Evolutionary conservation across 2,329 filamentous ascomycete genomes (phyloP).

Genomic region (Bimuria novae-zelandiae): DNA sequence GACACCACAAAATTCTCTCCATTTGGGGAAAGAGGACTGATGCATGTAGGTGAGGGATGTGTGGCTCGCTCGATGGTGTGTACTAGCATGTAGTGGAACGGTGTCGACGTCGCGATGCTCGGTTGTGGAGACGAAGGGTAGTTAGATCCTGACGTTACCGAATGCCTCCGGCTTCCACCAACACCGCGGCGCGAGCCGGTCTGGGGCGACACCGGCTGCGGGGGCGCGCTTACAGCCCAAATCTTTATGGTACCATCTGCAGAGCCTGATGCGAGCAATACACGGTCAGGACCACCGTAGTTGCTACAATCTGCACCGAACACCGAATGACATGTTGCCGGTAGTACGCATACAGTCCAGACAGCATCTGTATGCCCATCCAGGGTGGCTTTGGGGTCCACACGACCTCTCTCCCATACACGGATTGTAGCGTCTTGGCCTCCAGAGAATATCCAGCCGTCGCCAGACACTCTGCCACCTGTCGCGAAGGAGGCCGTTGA

Average conservation of each 20-base stretch:
- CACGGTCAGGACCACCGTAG: constrained; percentile 81
- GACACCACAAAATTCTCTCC: constrained; percentile 92
- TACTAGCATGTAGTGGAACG: constrained; percentile 85
- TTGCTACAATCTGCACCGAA: constrained; percentile 74
- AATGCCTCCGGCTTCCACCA: constrained; percentile 82
- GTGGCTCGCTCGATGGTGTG: constrained; percentile 79
- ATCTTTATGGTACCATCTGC: constrained; percentile 91
- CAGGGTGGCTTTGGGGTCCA: constrained; percentile 92
- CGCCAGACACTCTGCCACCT: constrained; percentile 82
- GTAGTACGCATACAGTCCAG: constrained; percentile 92
- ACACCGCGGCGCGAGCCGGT: constrained; percentile 69
- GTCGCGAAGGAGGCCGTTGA: constrained; percentile 87
- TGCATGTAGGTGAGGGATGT: constrained; percentile 81
- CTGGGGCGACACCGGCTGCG: constrained; percentile 81
- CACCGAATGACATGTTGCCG: constrained; percentile 76
- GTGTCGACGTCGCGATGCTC: constrained; percentile 79
- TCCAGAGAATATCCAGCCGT: constrained; percentile 98
- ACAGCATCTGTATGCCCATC: constrained; percentile 95
- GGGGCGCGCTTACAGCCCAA: constrained; percentile 92
- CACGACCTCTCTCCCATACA: constrained; percentile 92
- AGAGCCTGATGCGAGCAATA: constrained; percentile 87
- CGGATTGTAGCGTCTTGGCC: constrained; percentile 91
- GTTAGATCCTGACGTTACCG: constrained; percentile 90
- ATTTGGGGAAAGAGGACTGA: constrained; percentile 80
- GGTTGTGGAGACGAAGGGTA: constrained; percentile 91